Base-by-base conservation (phyloP, 2,329 filamentous ascomycete species). In the Pseudocercospora crystallina region DNA sequence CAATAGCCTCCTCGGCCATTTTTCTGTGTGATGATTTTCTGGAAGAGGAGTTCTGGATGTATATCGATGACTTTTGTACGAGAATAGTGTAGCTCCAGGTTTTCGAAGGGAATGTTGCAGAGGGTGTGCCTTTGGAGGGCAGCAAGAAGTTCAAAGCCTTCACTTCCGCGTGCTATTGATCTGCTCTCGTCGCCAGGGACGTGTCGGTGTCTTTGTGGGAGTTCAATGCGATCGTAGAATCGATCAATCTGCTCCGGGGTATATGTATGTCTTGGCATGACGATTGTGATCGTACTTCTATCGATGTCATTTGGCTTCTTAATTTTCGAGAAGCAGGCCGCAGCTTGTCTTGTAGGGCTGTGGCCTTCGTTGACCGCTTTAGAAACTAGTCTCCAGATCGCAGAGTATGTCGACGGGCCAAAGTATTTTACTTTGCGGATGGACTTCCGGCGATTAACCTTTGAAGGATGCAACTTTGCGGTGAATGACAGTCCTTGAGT, bases 1-100 rank as follows among this genome's bases (percentile, higher is more conserved):
- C 80, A 83, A 52, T 83, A 83, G 2, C 81, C 81, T 32, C 81
- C 80, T 40, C 79, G 65, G 2, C 73, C 71, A 40, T 49, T 55
- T 26, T 69, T 69, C 2, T 77, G 49, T 30, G 38, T 47, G 7
- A 66, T 73, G 30, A 84, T 71, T 62, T 83, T 83, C 26, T 74
- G 67, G 61, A 76, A 83, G 7, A 83, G 63, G 1, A 66, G 65
- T 10, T 77, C 65, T 0, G 76, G 70, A 45, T 82, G 73, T 26
- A 81, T 66, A 2, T 74, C 74, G 35, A 82, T 72, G 15, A 64
- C 64, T 43, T 74, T 75, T 38, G 73, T 69, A n/a, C 69, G 66
- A 2, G 76, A 76, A 60, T 80, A 80, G 60, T 84, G 81, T 45
- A 83, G 65, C 1, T 67, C 71, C 13, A 83, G 66, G 53, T 82